Base-by-base conservation (phyloP, 2,329 filamentous ascomycete species). In the Xylaria multiplex region DNA sequence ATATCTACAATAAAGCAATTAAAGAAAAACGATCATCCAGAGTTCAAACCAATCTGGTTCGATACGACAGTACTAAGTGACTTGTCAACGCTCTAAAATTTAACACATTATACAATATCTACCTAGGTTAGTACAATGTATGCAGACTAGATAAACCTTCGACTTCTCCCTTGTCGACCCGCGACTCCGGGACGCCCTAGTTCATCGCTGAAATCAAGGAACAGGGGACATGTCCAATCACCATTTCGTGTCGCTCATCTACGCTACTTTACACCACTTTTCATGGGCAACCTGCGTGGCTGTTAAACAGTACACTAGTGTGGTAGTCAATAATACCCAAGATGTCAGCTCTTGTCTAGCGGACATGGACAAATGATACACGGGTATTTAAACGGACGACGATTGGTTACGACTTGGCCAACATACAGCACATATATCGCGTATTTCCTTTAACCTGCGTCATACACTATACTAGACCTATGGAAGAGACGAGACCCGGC, bases 101-200 rank as follows among this genome's bases (percentile, higher is more conserved):
- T 2, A 2, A 3, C 14, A 40, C 4, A 14, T 13, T 40, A 40
- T 40, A 40, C 11, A 13, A 40, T 40, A 40, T 14, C 11, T 40
- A 40, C 37, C 11, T 40, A 40, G 2, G 35, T 8, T 8, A 40
- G 37, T 40, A 40, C 9, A 24, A 3, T 27, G 27, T 27, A 19
- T 42, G 11, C 49, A 22, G 8, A 30, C 52, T 55, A 27, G 27
- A 27, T 27, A 42, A 54, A 22, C 11, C 11, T 24, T 55, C 22
- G 40, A 45, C 30, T 37, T 35, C 22, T 63, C 37, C 59, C 62
- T 56, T 46, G 59, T 63, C 43, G 55, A 68, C 62, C 66, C 66
- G 55, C 59, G 62, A 57, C 35, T 22, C 30, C 37, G 66, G 66
- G 35, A 66, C 59, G 27, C 40, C 56, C 63, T 52, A 53, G 64